Evolutionary conservation across 306 rosid genomes (phyloP).

Genomic region (Prunus salicina): DNA sequence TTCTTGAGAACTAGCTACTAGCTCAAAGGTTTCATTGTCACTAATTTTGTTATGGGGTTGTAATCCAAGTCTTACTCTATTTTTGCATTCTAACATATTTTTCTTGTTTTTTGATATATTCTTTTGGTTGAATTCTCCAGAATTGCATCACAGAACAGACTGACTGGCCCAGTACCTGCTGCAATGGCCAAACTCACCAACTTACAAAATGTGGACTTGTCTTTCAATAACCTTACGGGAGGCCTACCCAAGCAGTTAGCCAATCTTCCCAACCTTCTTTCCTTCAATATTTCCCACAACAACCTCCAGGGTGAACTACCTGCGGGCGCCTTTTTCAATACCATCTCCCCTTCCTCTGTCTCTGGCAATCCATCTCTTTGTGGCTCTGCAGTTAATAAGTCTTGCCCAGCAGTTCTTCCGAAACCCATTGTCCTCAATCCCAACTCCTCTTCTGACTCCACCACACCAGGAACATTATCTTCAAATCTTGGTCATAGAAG

Average conservation of each 20-base stretch:
- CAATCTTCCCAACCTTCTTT: conserved; percentile 72
- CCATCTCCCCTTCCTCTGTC: conserved; percentile 71
- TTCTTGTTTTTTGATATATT: conserved; percentile 2
- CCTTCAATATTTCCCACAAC: conserved; percentile 92
- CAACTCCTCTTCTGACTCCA: conserved; percentile 64
- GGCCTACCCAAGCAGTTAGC: conserved; percentile 81
- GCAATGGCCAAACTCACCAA: conserved; percentile 64
- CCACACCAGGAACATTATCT: conserved; percentile 43
- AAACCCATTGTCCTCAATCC: conserved; percentile 98
- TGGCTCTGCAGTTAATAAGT: conserved; percentile 76
- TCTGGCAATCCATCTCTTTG: conserved; percentile 85
- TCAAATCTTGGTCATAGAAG: conserved; percentile 61
- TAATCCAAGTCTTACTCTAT: background rate
- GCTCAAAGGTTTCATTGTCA: background rate
- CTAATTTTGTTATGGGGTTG: background rate
- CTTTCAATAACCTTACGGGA: conserved; percentile 73
- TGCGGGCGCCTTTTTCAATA: conserved; percentile 86
- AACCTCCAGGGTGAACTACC: conserved; percentile 92
- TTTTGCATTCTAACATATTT: background rate
- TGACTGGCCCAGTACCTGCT: conserved; percentile 70
- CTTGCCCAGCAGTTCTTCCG: conserved; percentile 86
- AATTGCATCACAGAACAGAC: conserved; percentile 58
- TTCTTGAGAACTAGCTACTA: background rate
- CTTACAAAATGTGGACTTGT: conserved; percentile 74
- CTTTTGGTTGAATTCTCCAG: conserved; percentile 40